phyloP scores from a whole-genome alignment of 2,329 filamentous ascomycete species.

The Gliomastix tumulicola region DNA sequence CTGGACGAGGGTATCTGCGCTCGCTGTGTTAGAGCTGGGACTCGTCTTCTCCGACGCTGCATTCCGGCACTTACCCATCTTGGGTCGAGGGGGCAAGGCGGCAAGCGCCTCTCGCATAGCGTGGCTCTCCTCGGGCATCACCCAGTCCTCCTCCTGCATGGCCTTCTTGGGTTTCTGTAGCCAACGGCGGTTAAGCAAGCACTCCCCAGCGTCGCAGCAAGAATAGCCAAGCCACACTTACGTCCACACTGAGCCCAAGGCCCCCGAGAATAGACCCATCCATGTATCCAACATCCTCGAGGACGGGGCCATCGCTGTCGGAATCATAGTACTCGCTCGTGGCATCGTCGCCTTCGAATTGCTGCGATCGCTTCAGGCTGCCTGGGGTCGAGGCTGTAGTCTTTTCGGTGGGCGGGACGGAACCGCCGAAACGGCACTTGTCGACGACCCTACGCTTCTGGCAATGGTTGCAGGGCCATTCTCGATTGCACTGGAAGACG shows the following conservation, averaged over 20 bases:
- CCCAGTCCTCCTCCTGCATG: no score
- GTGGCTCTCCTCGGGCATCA: constrained; percentile 3
- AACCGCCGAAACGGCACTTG: constrained; percentile 16
- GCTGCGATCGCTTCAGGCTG: constrained; percentile 2
- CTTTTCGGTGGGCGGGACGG: constrained; percentile 1
- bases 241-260: no score
- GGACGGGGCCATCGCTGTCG: constrained; percentile 1
- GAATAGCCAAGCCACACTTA: no score
- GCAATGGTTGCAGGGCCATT: constrained; percentile 24
- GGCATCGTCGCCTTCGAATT: constrained; percentile 1
- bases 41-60: no score
- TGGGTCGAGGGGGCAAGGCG: constrained; percentile 13
- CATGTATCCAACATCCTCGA: constrained; percentile 6
- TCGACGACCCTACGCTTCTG: constrained; percentile 19
- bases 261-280: constrained; percentile 2
- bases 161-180: neutral
- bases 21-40: no score
- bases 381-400: neutral
- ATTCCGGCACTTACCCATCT: no score
- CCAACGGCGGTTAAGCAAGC: neutral
- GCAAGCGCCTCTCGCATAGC: constrained; percentile 14
- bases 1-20: constrained; percentile 17
- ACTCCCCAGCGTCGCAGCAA: neutral
- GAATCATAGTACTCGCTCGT: constrained; percentile 1
- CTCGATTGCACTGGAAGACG: constrained; percentile 22